Conservation (phyloP, 2,329 filamentous ascomycete genomes). For the Nigrospora osmanthi region DNA sequence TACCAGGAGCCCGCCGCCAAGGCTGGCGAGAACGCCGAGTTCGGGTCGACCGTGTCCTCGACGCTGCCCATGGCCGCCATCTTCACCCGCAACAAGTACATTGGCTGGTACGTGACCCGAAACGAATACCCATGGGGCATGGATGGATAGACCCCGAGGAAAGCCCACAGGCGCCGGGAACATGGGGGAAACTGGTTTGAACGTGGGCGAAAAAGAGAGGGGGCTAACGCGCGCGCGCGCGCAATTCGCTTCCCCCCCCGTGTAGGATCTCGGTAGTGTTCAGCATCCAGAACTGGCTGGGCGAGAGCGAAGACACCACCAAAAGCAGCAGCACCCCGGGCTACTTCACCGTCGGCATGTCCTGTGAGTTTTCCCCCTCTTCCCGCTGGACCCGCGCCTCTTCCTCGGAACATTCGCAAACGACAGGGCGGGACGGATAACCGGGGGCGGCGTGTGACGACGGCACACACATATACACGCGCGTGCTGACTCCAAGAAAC, state of each 20-base stretch:
- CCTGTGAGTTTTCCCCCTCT: slow-evolving; percentile 43
- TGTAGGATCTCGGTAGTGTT: slow-evolving; percentile 65
- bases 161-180: no score
- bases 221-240: not conserved
- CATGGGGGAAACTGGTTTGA: no score
- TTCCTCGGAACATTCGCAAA: not conserved
- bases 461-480: no score
- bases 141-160: no score
- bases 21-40: slow-evolving; percentile 55
- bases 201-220: not conserved
- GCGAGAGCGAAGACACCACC: slow-evolving; percentile 61
- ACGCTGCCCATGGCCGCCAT: slow-evolving; percentile 95
- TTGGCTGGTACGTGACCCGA: slow-evolving; percentile 48
- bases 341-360: slow-evolving; percentile 70
- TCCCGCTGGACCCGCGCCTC: not conserved
- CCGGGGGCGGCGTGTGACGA: not conserved
- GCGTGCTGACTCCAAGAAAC: no score
- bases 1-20: slow-evolving; percentile 70
- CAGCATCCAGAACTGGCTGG: slow-evolving; percentile 68
- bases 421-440: not conserved
- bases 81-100: slow-evolving; percentile 82
- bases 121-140: no score
- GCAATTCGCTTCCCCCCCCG: not conserved
- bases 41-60: slow-evolving; percentile 63
- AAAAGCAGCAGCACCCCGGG: slow-evolving; percentile 61